phyloP scores from a whole-genome alignment of 345 rosid species.

The Eucalyptus victrix region DNA sequence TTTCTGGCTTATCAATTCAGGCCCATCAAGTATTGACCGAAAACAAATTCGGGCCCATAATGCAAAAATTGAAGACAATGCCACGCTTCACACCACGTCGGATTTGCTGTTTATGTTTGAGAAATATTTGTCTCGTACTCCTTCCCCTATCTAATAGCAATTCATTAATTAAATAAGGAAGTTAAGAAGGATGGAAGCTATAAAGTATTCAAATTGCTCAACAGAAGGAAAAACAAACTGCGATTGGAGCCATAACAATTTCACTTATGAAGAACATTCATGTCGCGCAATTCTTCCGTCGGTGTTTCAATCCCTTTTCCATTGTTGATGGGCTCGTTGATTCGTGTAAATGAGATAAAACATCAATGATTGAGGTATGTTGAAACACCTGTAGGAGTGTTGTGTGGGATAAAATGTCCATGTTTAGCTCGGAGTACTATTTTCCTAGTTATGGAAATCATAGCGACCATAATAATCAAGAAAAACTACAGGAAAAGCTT shows the following conservation, averaged over 20 bases:
- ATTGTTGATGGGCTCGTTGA: background rate
- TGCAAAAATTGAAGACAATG: background rate
- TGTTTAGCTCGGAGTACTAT: accelerated
- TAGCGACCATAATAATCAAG: accelerated
- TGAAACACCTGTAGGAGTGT: background rate
- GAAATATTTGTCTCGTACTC: background rate
- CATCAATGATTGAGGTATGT: background rate
- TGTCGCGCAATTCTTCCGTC: accelerated
- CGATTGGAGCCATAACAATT: background rate
- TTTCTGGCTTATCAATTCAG: background rate
- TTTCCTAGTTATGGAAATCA: background rate
- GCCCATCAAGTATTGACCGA: background rate
- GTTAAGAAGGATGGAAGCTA: background rate
- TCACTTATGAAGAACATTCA: background rate
- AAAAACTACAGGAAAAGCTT: background rate
- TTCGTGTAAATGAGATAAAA: background rate
- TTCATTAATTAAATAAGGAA: background rate
- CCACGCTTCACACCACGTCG: background rate
- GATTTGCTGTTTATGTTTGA: background rate
- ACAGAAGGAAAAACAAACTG: background rate
- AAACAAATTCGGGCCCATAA: background rate
- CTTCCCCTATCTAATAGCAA: background rate
- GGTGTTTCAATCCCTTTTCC: background rate
- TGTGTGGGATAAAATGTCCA: background rate
- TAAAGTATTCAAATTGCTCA: background rate